Base-by-base conservation (phyloP, 306 rosid genomes). In the Vigna mungo region DNA sequence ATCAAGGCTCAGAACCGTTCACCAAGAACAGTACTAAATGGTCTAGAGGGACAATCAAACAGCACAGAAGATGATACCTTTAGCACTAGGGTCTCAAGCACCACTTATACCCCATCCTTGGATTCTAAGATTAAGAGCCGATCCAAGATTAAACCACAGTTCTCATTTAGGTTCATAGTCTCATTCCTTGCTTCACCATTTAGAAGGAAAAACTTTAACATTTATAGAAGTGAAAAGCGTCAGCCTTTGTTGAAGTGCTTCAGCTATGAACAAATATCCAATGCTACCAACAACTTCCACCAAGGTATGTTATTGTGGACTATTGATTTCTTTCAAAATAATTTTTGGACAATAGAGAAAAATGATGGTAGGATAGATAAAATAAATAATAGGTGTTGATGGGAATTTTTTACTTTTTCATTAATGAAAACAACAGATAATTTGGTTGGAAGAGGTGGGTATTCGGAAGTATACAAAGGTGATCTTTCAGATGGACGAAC, bases 401-500 rank as follows among this genome's bases (percentile, higher is more conserved):
- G 13, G 46, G 13, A 41, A 8, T 41, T 41, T 41, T 41, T 44
- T 51, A 5, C 5, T 67, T 76, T 30, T 27, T 23, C 11, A 13
- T 48, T 34, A 74, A 23, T 52, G 34, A 21, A 41, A 18, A 66
- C 59, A 73, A 72, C 76, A 95, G 98, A 92, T 72, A 84, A 90
- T 62, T 60, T 95, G 67, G 96, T 86, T 10, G 98, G 98, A 36
- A 68, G 87, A 68, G 98, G 98, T 20, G 98, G 97, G 41, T 95
- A 95, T 78, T 92, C 97, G 7, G 98, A 92, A 70, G 98, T 95
- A 46, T 95, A 92, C 76, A 90, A 73, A 84, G 98, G 97, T 43
- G 87, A 85, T 68, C 85, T 90, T 75, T 52, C 75, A 52, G 83
- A 89, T 82, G 96, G 96, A 64, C 10, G 70, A 78, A 68, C 72